phyloP scores from a whole-genome alignment of 1,139 yeast species.

The Zygosaccharomyces sapae region DNA sequence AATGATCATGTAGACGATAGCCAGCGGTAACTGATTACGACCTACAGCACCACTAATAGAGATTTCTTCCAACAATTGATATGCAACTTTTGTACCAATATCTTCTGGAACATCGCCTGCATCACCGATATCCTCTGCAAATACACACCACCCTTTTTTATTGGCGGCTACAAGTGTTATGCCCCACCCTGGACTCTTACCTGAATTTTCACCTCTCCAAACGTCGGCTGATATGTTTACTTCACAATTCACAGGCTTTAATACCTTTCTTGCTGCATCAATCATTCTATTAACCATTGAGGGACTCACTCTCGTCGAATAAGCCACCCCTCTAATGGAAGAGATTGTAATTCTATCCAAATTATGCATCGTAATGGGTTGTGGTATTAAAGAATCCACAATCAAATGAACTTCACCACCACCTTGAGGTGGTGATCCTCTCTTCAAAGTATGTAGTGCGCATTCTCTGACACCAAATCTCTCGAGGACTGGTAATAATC shows the following conservation, averaged over 20 bases:
- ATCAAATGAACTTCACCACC: constrained; percentile 93
- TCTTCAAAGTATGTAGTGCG: constrained; percentile 76
- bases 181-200: constrained; percentile 95
- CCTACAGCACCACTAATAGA: constrained; percentile 70
- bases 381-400: constrained; percentile 77
- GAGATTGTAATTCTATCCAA: constrained; percentile 68
- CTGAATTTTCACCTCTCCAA: constrained; percentile 94
- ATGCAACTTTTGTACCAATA: constrained; percentile 72
- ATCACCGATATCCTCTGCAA: constrained; percentile 74
- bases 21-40: constrained; percentile 63
- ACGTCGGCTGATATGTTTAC: constrained; percentile 95
- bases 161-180: constrained; percentile 87
- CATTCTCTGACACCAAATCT: constrained; percentile 91
- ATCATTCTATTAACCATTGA: constrained; percentile 88
- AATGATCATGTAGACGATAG: constrained; percentile 75
- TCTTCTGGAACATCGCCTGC: constrained; percentile 88
- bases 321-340: constrained; percentile 89
- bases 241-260: constrained; percentile 77
- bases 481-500: constrained; percentile 81
- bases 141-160: constrained; percentile 80
- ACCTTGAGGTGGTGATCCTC: constrained; percentile 92
- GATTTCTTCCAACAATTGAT: constrained; percentile 70
- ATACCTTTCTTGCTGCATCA: constrained; percentile 71
- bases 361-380: constrained; percentile 84
- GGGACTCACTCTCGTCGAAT: constrained; percentile 94